phyloP scores from a whole-genome alignment of 495 filamentous ascomycete species.

The Immersiella caudata region DNA sequence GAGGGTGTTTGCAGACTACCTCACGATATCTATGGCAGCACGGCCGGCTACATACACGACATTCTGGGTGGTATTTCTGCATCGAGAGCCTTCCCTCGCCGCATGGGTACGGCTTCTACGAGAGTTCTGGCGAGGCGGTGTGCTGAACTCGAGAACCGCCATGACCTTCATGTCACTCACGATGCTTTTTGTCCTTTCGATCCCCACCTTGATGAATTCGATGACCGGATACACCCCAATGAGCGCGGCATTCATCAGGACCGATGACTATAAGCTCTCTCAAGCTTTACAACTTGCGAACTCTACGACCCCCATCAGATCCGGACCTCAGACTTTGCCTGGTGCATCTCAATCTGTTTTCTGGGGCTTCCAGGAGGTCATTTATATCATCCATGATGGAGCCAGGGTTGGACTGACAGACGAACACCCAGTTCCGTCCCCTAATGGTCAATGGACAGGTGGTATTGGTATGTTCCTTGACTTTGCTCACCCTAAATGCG shows the following conservation, averaged over 20 bases:
- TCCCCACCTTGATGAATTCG: conserved; percentile 2
- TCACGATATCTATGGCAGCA: conserved; percentile 1
- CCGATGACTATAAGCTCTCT: too few species aligned
- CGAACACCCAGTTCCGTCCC: neutral
- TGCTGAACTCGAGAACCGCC: neutral
- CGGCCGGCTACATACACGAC: conserved; percentile 7
- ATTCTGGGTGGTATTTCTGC: conserved; percentile 13
- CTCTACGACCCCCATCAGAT: too few species aligned
- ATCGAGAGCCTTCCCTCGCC: neutral
- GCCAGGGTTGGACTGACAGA: neutral
- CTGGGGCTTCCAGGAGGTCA: neutral
- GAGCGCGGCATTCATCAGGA: neutral
- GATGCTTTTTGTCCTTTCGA: conserved; percentile 11
- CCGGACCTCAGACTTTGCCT: too few species aligned
- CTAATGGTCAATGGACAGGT: neutral
- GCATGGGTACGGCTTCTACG: neutral
- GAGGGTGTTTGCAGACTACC: conserved; percentile 14
- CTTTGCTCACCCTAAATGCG: too few species aligned
- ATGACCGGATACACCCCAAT: conserved; percentile 11
- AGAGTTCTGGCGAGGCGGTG: neutral
- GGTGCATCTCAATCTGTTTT: conserved; percentile 10
- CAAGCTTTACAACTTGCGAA: too few species aligned
- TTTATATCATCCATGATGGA: conserved; percentile 16
- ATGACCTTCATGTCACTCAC: conserved; percentile 3
- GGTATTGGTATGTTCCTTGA: neutral